A percentile compares a stretch with the other conserved stretches of the same genome.
Conservation (phyloP, 148 eudicot species). For the Heliamphora exappendiculata region DNA sequence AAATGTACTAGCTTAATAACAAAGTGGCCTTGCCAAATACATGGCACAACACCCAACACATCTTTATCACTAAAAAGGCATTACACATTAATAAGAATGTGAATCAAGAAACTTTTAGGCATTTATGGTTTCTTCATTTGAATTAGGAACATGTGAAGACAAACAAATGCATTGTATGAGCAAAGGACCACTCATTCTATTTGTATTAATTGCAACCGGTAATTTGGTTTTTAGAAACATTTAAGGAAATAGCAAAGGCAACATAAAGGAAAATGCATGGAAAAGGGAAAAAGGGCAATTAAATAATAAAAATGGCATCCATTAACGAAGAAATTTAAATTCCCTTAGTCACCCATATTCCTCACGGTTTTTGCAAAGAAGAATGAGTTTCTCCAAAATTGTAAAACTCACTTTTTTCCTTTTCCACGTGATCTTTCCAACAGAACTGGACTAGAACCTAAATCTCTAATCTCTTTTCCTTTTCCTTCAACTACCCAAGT, state of each 20-base stretch:
- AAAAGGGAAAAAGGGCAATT: not conserved
- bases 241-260: not conserved
- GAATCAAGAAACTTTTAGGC: not conserved
- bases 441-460: not conserved
- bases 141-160: not conserved
- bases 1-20: too few species aligned
- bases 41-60: too few species aligned
- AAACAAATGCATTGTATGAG: not conserved
- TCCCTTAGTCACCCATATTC: not conserved
- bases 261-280: not conserved
- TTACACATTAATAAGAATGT: not conserved
- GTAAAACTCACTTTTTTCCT: not conserved
- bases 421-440: not conserved
- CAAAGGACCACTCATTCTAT: not conserved
- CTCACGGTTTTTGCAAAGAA: not conserved
- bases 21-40: too few species aligned
- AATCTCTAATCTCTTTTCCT: not conserved
- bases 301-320: not conserved
- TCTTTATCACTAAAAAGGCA: not conserved
- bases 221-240: not conserved
- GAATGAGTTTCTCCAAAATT: not conserved
- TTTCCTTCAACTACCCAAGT: not conserved
- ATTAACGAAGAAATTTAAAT: not conserved
- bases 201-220: not conserved
- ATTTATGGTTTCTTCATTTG: not conserved